Base-by-base conservation (phyloP, 306 rosid species). In the Alnus rubra region DNA sequence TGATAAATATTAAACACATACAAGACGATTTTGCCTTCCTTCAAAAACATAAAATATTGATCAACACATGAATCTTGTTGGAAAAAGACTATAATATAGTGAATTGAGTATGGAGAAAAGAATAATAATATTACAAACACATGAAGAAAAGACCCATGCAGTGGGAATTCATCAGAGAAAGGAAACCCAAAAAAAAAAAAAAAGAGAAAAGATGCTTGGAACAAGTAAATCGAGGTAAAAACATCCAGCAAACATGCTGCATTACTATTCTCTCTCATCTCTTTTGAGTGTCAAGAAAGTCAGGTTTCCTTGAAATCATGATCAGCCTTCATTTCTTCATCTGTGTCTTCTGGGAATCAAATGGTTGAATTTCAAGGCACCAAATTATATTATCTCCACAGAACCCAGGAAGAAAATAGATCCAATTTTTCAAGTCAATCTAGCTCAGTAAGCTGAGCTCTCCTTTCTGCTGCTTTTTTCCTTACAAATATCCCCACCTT, bases 401-500 rank as follows among this genome's bases (percentile, higher is more conserved):
- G 47, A 65, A 65, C 49, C 49, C 23, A 19, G 9, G 50, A 16
- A 5, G 19, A 42, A 39, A 5, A 18, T 18, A 42, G 72, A 37
- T 76, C 39, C 64, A 79, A 83, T 23, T 23, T 23, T 23, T 23
- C 28, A 23, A 23, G 69, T 91, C 89, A 91, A 62, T 91, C 88
- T 83, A 93, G 76, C 80, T 91, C 97, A 15, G 93, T 88, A 67
- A 93, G 90, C 76, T 83, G 98, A 39, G 98, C 98, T 88, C 98
- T 86, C 75, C 95, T 90, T 83, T 88, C 88, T 68, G 97, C 94
- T 74, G 93, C 93, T 82, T 44, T 91, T 82, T 88, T 91, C 77
- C 93, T 90, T 45, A 91, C 80, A 64, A 93, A 91, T 47, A 93
- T 91, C 15, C 98, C 98, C 98, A 93, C 71, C 98, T 90, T 69